phyloP scores from a whole-genome alignment of 306 rosid species.

The Quercus suber region DNA sequence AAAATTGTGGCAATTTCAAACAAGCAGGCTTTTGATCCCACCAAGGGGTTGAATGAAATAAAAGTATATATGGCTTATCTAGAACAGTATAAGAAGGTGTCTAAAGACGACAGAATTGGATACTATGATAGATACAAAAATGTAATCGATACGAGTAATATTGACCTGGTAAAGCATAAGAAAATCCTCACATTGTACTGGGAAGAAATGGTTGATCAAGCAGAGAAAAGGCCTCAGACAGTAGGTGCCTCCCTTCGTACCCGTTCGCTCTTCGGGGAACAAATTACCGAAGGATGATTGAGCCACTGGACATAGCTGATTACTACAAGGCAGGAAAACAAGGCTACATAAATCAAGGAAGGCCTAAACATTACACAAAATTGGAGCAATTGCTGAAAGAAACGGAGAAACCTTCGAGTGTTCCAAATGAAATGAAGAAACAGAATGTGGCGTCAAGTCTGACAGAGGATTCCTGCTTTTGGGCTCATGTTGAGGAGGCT shows the following conservation, averaged over 20 bases:
- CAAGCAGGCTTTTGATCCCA: slow-evolving; percentile 7
- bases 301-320: slow-evolving; percentile 55
- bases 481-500: slow-evolving; percentile 74
- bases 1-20: not conserved
- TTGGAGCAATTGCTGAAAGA: slow-evolving; percentile 41
- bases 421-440: not conserved
- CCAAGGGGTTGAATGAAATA: slow-evolving; percentile 20
- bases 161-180: not conserved
- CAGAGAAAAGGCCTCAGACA: slow-evolving; percentile 38
- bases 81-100: slow-evolving; percentile 57
- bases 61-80: slow-evolving; percentile 47
- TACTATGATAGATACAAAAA: slow-evolving; percentile 61
- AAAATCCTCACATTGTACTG: slow-evolving; percentile 45
- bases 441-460: slow-evolving; percentile 28
- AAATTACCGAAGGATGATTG: slow-evolving; percentile 63
- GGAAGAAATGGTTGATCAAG: slow-evolving; percentile 46
- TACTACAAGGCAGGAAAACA: slow-evolving; percentile 21
- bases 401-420: not conserved
- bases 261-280: slow-evolving; percentile 50
- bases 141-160: not conserved
- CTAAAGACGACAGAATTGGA: slow-evolving; percentile 18
- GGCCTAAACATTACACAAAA: slow-evolving; percentile 34
- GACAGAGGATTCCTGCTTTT: slow-evolving; percentile 69
- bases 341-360: slow-evolving; percentile 15
- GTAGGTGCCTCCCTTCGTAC: slow-evolving; percentile 24